These are phyloP conservation scores for Penicillium nordicum DNA, from an alignment of 2,329 filamentous ascomycete species.

Conservation along the genomic window DNA sequence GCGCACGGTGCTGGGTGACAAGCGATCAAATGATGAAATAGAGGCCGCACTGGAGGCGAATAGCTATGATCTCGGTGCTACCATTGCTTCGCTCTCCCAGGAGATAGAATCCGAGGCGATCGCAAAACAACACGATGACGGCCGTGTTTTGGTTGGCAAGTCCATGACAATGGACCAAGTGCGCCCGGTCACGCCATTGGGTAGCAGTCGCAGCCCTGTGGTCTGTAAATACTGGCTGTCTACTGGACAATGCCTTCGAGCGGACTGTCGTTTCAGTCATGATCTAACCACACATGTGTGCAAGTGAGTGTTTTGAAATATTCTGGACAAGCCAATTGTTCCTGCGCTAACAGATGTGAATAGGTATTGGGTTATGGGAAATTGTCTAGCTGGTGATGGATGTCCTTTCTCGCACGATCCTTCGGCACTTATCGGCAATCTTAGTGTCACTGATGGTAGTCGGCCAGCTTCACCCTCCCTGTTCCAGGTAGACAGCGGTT, in stretches of 20 bases:
- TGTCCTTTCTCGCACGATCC: constrained; percentile 98
- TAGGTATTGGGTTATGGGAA: constrained; percentile 94
- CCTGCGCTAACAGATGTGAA: constrained; percentile 24
- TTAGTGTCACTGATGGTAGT: constrained; percentile 62
- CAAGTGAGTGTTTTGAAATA: constrained; percentile 68
- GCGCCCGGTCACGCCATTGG: constrained; percentile 71
- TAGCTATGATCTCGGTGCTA: constrained; percentile 89
- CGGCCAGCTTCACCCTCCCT: constrained; percentile 50
- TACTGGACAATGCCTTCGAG: constrained; percentile 89
- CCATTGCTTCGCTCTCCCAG: constrained; percentile 85
- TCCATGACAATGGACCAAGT: constrained; percentile 72
- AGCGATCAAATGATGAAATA: constrained; percentile 88
- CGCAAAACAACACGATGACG: constrained; percentile 55
- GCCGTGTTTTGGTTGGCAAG: constrained; percentile 76
- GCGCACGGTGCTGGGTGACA: constrained; percentile 85
- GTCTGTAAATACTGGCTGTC: constrained; percentile 98
- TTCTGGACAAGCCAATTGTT: background rate
- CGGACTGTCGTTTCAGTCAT: constrained; percentile 95
- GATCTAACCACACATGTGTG: constrained; percentile 93
- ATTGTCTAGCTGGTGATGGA: constrained; percentile 86
- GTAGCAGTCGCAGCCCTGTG: constrained; percentile 75
- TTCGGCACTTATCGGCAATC: constrained; percentile 74
- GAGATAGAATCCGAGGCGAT: constrained; percentile 54
- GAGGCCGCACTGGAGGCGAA: constrained; percentile 85
- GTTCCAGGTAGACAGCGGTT: constrained; percentile 73